Percentiles rank a stretch among this genome's conserved stretches.
These are phyloP conservation scores for Parmelia sp. DNA, from an alignment of 495 filamentous ascomycete genomes.

Conservation along the genomic window DNA sequence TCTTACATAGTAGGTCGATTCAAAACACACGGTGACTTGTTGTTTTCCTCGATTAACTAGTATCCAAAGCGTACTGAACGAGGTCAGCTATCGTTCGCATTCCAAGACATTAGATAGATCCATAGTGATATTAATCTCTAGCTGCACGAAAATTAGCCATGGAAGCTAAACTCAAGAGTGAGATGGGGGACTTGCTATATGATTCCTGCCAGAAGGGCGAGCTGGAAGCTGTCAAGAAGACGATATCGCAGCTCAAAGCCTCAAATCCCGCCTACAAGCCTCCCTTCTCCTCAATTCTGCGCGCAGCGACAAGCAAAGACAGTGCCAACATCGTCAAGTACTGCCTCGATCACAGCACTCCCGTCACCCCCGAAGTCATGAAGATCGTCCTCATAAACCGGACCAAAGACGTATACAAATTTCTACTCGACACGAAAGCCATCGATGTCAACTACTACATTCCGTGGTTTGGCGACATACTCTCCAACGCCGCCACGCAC, in stretches of 20 bases:
- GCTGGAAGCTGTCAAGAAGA: background rate
- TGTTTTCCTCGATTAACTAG: background rate
- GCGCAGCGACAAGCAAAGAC: slow-evolving; percentile 12
- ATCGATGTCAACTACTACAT: slow-evolving; percentile 17
- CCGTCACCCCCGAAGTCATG: slow-evolving; percentile 9
- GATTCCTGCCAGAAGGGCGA: slow-evolving; percentile 9
- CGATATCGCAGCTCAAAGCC: slow-evolving; percentile 4
- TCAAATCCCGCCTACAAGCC: slow-evolving; percentile 12
- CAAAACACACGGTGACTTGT: background rate
- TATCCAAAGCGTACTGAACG: background rate
- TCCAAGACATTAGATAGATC: background rate
- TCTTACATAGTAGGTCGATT: background rate
- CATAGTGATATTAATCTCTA: background rate
- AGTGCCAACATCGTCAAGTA: slow-evolving; percentile 12
- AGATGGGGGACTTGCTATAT: background rate
- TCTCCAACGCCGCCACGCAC: slow-evolving; percentile 9
- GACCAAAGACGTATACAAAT: slow-evolving; percentile 9
- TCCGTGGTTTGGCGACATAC: slow-evolving; percentile 17
- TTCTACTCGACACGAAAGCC: slow-evolving; percentile 8
- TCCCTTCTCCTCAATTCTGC: slow-evolving; percentile 9
- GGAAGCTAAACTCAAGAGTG: slow-evolving; percentile 6
- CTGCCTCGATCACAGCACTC: slow-evolving; percentile 10
- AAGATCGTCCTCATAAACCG: slow-evolving; percentile 8
- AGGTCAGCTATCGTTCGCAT: background rate
- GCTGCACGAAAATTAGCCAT: slow-evolving; percentile 1